A percentile compares a stretch with the other conserved stretches of the same genome.
Conservation (phyloP, 768 basidiomycete species). For the Leccinum rimulosum region DNA sequence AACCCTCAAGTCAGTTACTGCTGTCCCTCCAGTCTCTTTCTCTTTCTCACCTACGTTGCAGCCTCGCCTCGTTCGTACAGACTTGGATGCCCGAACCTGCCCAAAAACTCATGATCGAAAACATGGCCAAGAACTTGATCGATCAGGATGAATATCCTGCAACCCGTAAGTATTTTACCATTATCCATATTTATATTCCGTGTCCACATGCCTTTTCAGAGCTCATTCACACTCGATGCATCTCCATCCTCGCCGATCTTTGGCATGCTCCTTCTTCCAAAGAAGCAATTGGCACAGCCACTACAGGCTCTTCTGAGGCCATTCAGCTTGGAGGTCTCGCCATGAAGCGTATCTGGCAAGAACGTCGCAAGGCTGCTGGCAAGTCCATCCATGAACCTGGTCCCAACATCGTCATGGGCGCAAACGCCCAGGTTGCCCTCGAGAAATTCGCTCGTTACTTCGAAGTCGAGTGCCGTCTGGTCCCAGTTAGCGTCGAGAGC, state of each 20-base stretch:
- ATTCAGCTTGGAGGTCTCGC: constrained; percentile 73
- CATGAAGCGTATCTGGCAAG: constrained; percentile 72
- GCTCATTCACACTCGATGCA: constrained; percentile 43
- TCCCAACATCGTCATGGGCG: constrained; percentile 63
- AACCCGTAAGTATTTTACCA: constrained; percentile 36
- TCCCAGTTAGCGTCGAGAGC: constrained; percentile 62
- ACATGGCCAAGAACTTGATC: constrained; percentile 65
- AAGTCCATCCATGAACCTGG: constrained; percentile 67
- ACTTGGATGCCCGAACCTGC: constrained; percentile 59
- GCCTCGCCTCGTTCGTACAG: constrained; percentile 63
- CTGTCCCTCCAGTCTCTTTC: background rate
- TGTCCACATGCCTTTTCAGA: constrained; percentile 22
- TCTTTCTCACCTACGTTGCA: constrained; percentile 9
- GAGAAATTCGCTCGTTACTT: constrained; percentile 71
- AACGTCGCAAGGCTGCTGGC: constrained; percentile 59
- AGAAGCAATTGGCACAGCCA: constrained; percentile 64
- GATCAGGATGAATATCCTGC: constrained; percentile 71
- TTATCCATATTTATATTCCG: background rate
- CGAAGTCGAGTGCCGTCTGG: constrained; percentile 62
- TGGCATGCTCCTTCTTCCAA: constrained; percentile 61
- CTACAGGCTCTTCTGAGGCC: constrained; percentile 69
- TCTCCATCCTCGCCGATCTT: constrained; percentile 61
- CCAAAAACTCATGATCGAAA: constrained; percentile 59
- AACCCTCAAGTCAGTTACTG: constrained; percentile 42
- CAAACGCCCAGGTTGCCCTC: constrained; percentile 68